A percentile compares a stretch with the other conserved stretches of the same genome.
phyloP scores from a whole-genome alignment of 768 basidiomycete genomes.

The Kwoniella dendrophila region DNA sequence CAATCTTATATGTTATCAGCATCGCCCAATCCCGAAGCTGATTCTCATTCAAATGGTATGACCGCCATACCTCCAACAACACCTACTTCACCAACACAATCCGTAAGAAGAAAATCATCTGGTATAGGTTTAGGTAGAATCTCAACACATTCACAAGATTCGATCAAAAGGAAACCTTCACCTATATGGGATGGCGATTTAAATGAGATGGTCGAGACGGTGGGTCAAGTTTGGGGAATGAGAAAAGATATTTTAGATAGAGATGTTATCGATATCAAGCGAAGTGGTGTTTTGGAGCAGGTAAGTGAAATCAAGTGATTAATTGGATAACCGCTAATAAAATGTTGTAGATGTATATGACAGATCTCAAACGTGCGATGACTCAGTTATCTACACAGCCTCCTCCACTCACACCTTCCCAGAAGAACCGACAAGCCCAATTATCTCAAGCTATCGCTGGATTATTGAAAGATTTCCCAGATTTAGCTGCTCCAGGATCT shows the following conservation, averaged over 20 bases:
- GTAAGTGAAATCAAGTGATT: conserved; percentile 22
- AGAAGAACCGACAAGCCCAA: conserved; percentile 30
- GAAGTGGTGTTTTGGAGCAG: conserved; percentile 37
- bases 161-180: conserved; percentile 36
- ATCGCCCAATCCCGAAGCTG: conserved; percentile 26
- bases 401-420: conserved; percentile 22
- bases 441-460: conserved; percentile 30
- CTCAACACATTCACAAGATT: conserved; percentile 13
- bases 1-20: conserved; percentile 39
- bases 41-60: conserved; percentile 13
- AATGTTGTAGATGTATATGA: conserved; percentile 37
- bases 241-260: conserved; percentile 29
- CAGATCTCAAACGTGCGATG: conserved; percentile 45
- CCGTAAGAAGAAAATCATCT: conserved; percentile 2
- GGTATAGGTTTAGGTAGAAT: conserved; percentile 17
- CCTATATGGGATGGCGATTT: conserved; percentile 32
- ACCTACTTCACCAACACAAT: conserved; percentile 1
- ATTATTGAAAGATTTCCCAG: conserved; percentile 34
- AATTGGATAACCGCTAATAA: not conserved
- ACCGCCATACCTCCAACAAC: not conserved
- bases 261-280: conserved; percentile 43
- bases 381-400: conserved; percentile 25
- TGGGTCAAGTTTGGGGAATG: conserved; percentile 39
- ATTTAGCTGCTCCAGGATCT: conserved; percentile 33
- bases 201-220: conserved; percentile 29